phyloP scores from a whole-genome alignment of 2,329 filamentous ascomycete genomes.

The Myriosclerotinia curreyana region DNA sequence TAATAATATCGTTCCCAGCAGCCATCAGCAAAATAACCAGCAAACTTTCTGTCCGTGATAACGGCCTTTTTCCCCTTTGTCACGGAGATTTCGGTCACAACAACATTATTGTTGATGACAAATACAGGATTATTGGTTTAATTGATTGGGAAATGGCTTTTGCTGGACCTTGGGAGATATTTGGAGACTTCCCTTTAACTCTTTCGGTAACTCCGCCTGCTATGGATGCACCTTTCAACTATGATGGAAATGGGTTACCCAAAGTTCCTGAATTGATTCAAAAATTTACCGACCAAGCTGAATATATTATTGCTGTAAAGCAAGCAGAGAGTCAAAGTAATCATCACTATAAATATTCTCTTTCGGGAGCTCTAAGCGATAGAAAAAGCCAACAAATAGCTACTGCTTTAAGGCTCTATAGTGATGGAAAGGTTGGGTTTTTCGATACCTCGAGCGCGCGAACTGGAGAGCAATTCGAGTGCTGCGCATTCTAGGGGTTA shows the following conservation, averaged over 20 bases:
- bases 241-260: slow-evolving; percentile 19
- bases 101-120: slow-evolving; percentile 38
- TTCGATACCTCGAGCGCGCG: too few relatives aligned
- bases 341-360: slow-evolving; percentile 5
- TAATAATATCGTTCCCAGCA: slow-evolving; percentile 23
- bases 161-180: slow-evolving; percentile 21
- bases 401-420: slow-evolving; percentile 22
- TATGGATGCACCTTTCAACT: slow-evolving; percentile 25
- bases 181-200: slow-evolving; percentile 14
- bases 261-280: slow-evolving; percentile 15
- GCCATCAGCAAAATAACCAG: slow-evolving; percentile 24
- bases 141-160: slow-evolving; percentile 40
- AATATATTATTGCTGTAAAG: slow-evolving; percentile 15
- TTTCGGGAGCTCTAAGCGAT: slow-evolving; percentile 11
- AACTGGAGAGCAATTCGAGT: too few relatives aligned
- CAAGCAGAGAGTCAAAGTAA: slow-evolving; percentile 14
- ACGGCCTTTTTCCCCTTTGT: slow-evolving; percentile 39
- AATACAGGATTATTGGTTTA: slow-evolving; percentile 34
- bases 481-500: too few relatives aligned
- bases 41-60: slow-evolving; percentile 19
- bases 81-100: slow-evolving; percentile 38
- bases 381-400: slow-evolving; percentile 19
- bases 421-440: slow-evolving; percentile 19
- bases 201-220: slow-evolving; percentile 14
- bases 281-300: slow-evolving; percentile 9